These are phyloP conservation scores for Backusella australiensis DNA, from an alignment of 192 early-diverging fungal genomes.

Conservation along the genomic window DNA sequence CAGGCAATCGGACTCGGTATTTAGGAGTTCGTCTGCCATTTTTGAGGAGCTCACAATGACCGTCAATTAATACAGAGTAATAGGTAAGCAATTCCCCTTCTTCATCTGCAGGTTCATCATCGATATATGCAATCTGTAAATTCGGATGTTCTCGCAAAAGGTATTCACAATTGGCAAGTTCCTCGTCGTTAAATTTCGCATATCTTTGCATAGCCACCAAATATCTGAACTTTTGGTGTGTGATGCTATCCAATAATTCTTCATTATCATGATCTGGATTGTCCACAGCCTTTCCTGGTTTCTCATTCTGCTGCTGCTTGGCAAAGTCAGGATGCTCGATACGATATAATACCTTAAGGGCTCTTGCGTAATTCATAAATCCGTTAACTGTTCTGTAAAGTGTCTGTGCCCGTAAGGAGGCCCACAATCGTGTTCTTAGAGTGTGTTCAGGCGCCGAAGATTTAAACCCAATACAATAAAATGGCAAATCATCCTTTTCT, in stretches of 20 bases:
- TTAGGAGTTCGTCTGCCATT: conserved; percentile 59
- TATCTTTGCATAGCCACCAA: conserved; percentile 73
- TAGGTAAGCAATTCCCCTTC: conserved; percentile 40
- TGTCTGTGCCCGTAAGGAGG: conserved; percentile 69
- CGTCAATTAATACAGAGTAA: conserved; percentile 62
- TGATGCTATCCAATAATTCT: conserved; percentile 55
- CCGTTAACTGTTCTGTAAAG: conserved; percentile 71
- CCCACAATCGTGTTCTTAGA: conserved; percentile 71
- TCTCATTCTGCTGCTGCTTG: not conserved
- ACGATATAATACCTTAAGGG: conserved; percentile 63
- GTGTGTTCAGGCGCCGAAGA: conserved; percentile 65
- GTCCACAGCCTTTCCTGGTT: not conserved
- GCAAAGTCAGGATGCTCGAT: conserved; percentile 66
- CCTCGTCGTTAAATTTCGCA: conserved; percentile 64
- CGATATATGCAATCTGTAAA: conserved; percentile 67
- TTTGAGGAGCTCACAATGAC: conserved; percentile 52
- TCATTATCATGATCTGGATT: conserved; percentile 24
- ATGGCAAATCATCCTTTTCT: conserved; percentile 63
- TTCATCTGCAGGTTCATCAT: conserved; percentile 46
- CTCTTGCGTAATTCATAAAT: conserved; percentile 73
- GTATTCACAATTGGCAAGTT: conserved; percentile 62
- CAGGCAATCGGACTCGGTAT: conserved; percentile 64
- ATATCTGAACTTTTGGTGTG: conserved; percentile 67
- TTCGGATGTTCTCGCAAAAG: conserved; percentile 60
- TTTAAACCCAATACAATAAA: conserved; percentile 68